A percentile compares a stretch with the other conserved stretches of the same genome.
Conservation (phyloP, 192 early-diverging fungal genomes). For the Backusella macrospora region DNA sequence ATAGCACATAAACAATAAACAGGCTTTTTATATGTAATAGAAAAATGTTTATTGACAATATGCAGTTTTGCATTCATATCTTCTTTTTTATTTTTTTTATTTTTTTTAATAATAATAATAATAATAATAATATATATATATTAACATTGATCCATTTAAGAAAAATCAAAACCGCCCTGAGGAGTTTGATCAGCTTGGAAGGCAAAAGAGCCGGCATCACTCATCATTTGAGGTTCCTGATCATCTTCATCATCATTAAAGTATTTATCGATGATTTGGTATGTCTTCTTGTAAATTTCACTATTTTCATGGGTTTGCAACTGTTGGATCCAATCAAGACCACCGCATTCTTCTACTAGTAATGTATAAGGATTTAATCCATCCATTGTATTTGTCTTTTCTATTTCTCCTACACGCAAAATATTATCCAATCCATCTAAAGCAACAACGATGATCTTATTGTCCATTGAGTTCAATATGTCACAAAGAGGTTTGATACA, state of each 20-base stretch:
- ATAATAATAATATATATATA: neutral
- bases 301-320: slow-evolving; percentile 50
- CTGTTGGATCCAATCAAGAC: slow-evolving; percentile 46
- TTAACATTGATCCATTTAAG: neutral
- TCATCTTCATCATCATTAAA: slow-evolving; percentile 49
- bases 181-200: neutral
- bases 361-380: slow-evolving; percentile 44
- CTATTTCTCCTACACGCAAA: slow-evolving; percentile 48
- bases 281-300: slow-evolving; percentile 51
- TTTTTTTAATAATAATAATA: neutral
- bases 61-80: no score
- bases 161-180: slow-evolving; percentile 12
- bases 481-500: slow-evolving; percentile 59
- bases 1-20: neutral
- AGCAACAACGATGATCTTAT: slow-evolving; percentile 43
- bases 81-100: neutral
- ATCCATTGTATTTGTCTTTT: slow-evolving; percentile 24
- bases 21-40: neutral
- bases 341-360: slow-evolving; percentile 52
- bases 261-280: slow-evolving; percentile 49
- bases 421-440: slow-evolving; percentile 55
- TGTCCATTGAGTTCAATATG: slow-evolving; percentile 44
- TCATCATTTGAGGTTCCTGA: slow-evolving; percentile 20
- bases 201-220: neutral
- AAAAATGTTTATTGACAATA: no score